Percentiles rank a stretch among this genome's conserved stretches.
These are phyloP conservation scores for Annulohypoxylon moriforme DNA, from an alignment of 495 filamentous ascomycete genomes.

Conservation along the genomic window DNA sequence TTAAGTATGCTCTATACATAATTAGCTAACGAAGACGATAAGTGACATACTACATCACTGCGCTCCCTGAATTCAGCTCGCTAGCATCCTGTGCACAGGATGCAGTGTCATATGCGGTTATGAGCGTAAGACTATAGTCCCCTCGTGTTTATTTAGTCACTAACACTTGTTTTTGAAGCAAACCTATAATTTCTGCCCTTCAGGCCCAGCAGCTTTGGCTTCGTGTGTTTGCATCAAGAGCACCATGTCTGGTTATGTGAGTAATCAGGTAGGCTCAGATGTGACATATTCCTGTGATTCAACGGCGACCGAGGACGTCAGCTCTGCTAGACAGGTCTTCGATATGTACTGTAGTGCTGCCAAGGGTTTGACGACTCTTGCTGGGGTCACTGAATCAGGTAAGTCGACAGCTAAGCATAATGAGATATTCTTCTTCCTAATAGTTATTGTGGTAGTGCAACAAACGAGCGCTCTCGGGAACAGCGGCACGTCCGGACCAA, in stretches of 20 bases:
- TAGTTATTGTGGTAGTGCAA: constrained; percentile 21
- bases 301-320: constrained; percentile 59
- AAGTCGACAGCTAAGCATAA: constrained; percentile 7
- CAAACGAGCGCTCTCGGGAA: constrained; percentile 38
- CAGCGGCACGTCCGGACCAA: constrained; percentile 30
- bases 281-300: constrained; percentile 57
- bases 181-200: constrained; percentile 55
- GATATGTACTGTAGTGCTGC: constrained; percentile 62
- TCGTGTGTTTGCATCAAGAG: constrained; percentile 63
- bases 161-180: constrained; percentile 45
- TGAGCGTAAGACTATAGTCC: constrained; percentile 45
- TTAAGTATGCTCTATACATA: background rate
- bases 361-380: constrained; percentile 49
- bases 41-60: constrained; percentile 65
- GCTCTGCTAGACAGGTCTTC: constrained; percentile 57
- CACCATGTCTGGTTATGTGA: constrained; percentile 52
- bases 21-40: background rate
- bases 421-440: constrained; percentile 23
- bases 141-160: background rate
- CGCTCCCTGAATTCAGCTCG: constrained; percentile 55
- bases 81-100: constrained; percentile 57
- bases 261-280: constrained; percentile 51
- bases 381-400: constrained; percentile 54
- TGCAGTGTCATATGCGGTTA: constrained; percentile 56
- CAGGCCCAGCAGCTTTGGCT: constrained; percentile 56